Evolutionary conservation across 1,284 basidiomycete species (phyloP).

Genomic region (Ceratobasidium sp.): DNA sequence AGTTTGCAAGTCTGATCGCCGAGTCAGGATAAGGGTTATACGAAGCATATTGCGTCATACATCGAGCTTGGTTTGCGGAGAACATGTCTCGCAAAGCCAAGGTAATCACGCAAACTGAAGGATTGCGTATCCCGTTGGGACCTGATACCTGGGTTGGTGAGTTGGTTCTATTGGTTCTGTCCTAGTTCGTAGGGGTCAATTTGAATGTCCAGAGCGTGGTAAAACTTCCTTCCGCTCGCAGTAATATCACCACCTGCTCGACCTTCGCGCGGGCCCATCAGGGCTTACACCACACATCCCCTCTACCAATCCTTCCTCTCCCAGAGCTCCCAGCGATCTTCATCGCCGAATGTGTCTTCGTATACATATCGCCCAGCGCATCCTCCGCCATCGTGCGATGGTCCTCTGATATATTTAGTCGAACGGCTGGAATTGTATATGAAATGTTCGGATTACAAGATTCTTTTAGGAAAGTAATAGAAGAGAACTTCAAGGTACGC

Average conservation of each 20-base stretch:
- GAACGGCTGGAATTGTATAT: conserved; percentile 71
- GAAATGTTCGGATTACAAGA: conserved; percentile 92
- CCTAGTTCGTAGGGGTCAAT: background rate
- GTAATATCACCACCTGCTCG: conserved; percentile 78
- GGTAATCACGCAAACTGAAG: conserved; percentile 78
- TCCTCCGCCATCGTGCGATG: conserved; percentile 76
- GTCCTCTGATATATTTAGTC: conserved; percentile 73
- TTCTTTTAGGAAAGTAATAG: conserved; percentile 89
- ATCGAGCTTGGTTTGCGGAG: conserved; percentile 93
- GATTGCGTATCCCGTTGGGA: conserved; percentile 70
- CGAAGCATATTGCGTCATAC: conserved; percentile 67
- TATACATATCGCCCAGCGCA: conserved; percentile 80
- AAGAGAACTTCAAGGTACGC: conserved; percentile 82
- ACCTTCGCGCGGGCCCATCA: conserved; percentile 69
- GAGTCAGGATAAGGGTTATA: conserved; percentile 58
- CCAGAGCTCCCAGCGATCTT: conserved; percentile 79
- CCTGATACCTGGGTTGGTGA: conserved; percentile 53
- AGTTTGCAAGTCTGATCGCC: conserved; percentile 54
- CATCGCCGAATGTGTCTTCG: conserved; percentile 91
- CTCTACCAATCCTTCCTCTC: conserved; percentile 55
- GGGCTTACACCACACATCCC: conserved; percentile 55
- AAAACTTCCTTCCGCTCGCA: conserved; percentile 75
- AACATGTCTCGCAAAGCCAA: conserved; percentile 86
- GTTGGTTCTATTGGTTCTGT: conserved; percentile 26
- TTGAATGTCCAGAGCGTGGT: conserved; percentile 66